Evolutionary conservation across 768 basidiomycete species (phyloP).

Genomic region (Mycena amicta): DNA sequence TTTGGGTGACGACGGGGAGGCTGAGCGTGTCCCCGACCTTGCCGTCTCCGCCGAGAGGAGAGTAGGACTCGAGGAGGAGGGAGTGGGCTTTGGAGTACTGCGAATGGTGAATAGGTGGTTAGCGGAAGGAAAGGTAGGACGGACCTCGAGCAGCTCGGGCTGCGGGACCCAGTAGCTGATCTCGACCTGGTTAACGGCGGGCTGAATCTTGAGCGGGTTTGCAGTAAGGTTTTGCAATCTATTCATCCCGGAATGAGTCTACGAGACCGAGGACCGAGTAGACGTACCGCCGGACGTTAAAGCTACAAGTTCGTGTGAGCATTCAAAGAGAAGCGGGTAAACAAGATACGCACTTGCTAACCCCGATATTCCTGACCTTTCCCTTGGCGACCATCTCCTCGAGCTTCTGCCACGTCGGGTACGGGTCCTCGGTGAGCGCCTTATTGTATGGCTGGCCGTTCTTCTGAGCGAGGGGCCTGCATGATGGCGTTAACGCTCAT

Average conservation of each 20-base stretch:
- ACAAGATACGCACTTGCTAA: conserved; percentile 66
- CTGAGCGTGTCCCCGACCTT: conserved; percentile 59
- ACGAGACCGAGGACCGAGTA: too few species aligned
- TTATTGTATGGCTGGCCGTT: conserved; percentile 51
- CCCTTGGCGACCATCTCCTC: conserved; percentile 79
- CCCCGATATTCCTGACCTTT: conserved; percentile 76
- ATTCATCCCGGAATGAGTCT: too few species aligned
- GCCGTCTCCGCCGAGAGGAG: conserved; percentile 66
- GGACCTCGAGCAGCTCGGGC: conserved; percentile 68
- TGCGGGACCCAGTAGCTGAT: conserved; percentile 80
- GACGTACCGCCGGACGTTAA: conserved; percentile 58
- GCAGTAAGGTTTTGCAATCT: conserved; percentile 65
- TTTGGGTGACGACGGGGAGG: conserved; percentile 61
- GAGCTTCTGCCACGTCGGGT: conserved; percentile 80
- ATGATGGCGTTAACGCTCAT: not conserved
- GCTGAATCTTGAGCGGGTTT: conserved; percentile 58
- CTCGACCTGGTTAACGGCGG: conserved; percentile 81
- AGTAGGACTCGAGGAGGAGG: conserved; percentile 74
- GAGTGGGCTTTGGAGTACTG: conserved; percentile 71
- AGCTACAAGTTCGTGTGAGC: conserved; percentile 35
- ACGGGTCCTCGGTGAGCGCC: conserved; percentile 67
- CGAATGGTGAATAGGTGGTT: not conserved
- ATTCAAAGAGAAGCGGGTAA: conserved; percentile 6
- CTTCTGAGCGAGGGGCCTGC: conserved; percentile 70
- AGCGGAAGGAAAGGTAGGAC: conserved; percentile 9